phyloP scores from a whole-genome alignment of 352 stramenopile species.

The Thalassiosira mediterranea region DNA sequence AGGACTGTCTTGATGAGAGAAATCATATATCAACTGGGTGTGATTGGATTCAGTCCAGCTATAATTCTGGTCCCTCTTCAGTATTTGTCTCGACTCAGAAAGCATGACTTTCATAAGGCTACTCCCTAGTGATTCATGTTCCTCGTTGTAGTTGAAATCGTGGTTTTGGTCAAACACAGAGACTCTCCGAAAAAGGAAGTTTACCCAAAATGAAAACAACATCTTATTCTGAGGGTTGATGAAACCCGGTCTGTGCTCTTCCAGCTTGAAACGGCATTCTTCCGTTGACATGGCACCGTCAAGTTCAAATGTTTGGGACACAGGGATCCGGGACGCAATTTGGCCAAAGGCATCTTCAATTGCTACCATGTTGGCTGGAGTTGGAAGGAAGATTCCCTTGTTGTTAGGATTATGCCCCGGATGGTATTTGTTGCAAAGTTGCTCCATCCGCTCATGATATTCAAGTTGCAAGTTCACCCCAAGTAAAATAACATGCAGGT shows the following conservation, averaged over 20 bases:
- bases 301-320: constrained; percentile 68
- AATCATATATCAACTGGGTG: constrained; percentile 68
- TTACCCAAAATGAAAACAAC: constrained; percentile 55
- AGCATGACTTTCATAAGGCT: constrained; percentile 71
- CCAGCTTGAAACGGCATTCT: constrained; percentile 50
- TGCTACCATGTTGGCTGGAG: constrained; percentile 29
- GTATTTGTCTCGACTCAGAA: constrained; percentile 48
- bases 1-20: constrained; percentile 39
- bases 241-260: constrained; percentile 47
- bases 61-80: constrained; percentile 33
- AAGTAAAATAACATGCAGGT: constrained; percentile 53
- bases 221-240: constrained; percentile 41
- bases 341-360: constrained; percentile 50
- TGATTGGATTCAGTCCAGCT: constrained; percentile 49
- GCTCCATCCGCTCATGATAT: constrained; percentile 33
- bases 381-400: constrained; percentile 58
- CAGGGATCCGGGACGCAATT: constrained; percentile 32
- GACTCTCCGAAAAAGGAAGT: constrained; percentile 50
- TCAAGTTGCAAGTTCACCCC: constrained; percentile 41
- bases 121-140: constrained; percentile 50
- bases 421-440: constrained; percentile 54
- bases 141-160: constrained; percentile 63
- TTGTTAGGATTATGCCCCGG: constrained; percentile 6
- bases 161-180: constrained; percentile 61
- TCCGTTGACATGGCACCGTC: constrained; percentile 45